Evolutionary conservation across 768 basidiomycete species (phyloP).

Genomic region (Lyophyllum semitale): DNA sequence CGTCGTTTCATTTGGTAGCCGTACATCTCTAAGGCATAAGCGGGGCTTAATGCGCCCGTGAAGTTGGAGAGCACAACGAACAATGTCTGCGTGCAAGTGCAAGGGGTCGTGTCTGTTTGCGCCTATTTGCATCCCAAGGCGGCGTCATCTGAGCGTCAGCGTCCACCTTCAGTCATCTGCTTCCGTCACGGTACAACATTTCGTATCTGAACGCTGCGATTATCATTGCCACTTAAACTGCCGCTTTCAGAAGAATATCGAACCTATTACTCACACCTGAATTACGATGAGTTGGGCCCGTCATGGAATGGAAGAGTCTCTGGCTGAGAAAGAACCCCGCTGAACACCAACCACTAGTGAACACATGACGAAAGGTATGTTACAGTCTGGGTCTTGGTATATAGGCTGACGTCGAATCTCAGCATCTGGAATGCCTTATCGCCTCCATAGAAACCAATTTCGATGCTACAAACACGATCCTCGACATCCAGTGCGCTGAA

Average conservation of each 20-base stretch:
- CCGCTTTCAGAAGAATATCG: neutral
- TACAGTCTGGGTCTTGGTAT: neutral
- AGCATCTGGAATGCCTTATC: neutral
- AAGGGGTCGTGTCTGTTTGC: conserved; percentile 1
- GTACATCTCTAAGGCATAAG: conserved; percentile 13
- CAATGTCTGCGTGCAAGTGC: neutral
- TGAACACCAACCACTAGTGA: too few species aligned
- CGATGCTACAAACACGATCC: neutral
- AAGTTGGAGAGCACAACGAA: neutral
- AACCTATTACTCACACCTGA: neutral
- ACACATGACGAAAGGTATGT: neutral
- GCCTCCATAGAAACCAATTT: neutral
- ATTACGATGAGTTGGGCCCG: neutral
- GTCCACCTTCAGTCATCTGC: too few species aligned
- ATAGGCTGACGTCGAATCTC: neutral
- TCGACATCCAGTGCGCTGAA: neutral
- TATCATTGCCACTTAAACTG: neutral
- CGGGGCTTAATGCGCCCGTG: neutral
- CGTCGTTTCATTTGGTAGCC: conserved; percentile 8
- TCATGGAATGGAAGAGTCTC: neutral
- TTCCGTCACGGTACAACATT: neutral
- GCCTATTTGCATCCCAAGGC: conserved; percentile 3
- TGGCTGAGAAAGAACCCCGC: neutral
- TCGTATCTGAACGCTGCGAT: neutral
- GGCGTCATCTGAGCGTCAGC: too few species aligned